A percentile compares a stretch with the other conserved stretches of the same genome.
Conservation (phyloP, 1,284 basidiomycete genomes). For the Melampsora larici-populina region DNA sequence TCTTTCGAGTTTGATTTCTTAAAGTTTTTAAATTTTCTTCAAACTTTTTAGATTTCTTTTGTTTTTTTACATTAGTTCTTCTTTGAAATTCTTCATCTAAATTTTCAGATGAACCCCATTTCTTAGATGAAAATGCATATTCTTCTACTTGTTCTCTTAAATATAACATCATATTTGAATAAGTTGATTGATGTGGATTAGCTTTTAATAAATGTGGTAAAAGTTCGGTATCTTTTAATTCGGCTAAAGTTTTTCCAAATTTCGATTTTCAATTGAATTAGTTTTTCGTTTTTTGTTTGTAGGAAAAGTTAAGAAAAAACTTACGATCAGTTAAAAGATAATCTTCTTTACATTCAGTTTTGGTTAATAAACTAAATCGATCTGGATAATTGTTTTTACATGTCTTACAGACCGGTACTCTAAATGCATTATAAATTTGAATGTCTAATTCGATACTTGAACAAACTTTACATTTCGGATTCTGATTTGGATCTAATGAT, state of each 20-base stretch:
- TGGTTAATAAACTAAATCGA: conserved; percentile 89
- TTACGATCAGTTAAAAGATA: conserved; percentile 59
- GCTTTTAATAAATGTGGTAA: conserved; percentile 91
- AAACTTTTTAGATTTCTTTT: conserved; percentile 88
- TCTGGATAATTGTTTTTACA: conserved; percentile 87
- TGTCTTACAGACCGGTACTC: conserved; percentile 76
- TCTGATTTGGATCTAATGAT: conserved; percentile 57
- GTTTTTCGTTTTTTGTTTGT: too few relatives aligned
- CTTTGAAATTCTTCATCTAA: conserved; percentile 83
- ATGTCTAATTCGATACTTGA: conserved; percentile 78
- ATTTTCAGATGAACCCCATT: conserved; percentile 91
- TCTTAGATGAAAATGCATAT: conserved; percentile 79
- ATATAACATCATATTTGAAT: conserved; percentile 99
- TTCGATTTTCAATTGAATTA: neutral
- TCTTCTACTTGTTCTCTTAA: conserved; percentile 89
- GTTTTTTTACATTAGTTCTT: conserved; percentile 76
- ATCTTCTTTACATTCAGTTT: conserved; percentile 93
- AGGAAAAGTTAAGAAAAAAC: conserved; percentile 46
- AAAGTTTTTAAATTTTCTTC: conserved; percentile 78
- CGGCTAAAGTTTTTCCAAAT: conserved; percentile 63
- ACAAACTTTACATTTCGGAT: conserved; percentile 80
- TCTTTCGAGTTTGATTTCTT: conserved; percentile 77
- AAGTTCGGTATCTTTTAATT: conserved; percentile 83
- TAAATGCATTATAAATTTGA: conserved; percentile 73
- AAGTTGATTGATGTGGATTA: conserved; percentile 94